A percentile compares a stretch with the other conserved stretches of the same genome.
phyloP scores from a whole-genome alignment of 129 eudicot species.

The Lonicera japonica region DNA sequence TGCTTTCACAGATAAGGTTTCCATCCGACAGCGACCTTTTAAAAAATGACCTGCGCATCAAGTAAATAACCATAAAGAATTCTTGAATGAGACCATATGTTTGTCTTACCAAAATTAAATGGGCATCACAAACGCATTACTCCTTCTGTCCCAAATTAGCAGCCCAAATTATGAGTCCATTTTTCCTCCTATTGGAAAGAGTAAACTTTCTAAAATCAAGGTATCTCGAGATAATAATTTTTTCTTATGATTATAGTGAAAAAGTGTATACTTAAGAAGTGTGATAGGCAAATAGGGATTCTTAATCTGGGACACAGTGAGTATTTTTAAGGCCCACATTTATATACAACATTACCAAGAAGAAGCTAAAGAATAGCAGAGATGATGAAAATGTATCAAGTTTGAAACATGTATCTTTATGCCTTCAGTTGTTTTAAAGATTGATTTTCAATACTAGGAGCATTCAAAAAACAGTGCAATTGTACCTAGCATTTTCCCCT shows the following conservation, averaged over 20 bases:
- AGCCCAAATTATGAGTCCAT: too few relatives aligned
- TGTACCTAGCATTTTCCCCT: constrained; percentile 56
- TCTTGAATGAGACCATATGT: not conserved
- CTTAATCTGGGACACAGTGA: too few relatives aligned
- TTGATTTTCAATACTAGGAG: not conserved
- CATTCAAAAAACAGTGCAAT: not conserved
- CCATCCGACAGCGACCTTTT: constrained; percentile 86
- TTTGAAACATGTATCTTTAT: not conserved
- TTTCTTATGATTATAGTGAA: too few relatives aligned
- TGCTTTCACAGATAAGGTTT: constrained; percentile 45
- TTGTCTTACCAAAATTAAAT: not conserved
- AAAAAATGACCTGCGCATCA: constrained; percentile 42
- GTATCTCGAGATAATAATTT: too few relatives aligned
- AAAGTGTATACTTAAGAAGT: too few relatives aligned
- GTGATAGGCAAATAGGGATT: too few relatives aligned
- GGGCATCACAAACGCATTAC: not conserved
- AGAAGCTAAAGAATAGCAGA: too few relatives aligned
- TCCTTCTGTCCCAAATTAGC: too few relatives aligned
- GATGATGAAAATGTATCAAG: not conserved
- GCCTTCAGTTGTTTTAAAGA: not conserved
- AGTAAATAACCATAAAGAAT: not conserved
- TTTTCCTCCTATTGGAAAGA: too few relatives aligned
- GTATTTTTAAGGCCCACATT: not conserved
- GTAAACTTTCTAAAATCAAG: too few relatives aligned
- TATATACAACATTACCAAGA: too few relatives aligned